phyloP scores from a whole-genome alignment of 1,139 yeast species.

The Keqinozyma sinolaborantium region DNA sequence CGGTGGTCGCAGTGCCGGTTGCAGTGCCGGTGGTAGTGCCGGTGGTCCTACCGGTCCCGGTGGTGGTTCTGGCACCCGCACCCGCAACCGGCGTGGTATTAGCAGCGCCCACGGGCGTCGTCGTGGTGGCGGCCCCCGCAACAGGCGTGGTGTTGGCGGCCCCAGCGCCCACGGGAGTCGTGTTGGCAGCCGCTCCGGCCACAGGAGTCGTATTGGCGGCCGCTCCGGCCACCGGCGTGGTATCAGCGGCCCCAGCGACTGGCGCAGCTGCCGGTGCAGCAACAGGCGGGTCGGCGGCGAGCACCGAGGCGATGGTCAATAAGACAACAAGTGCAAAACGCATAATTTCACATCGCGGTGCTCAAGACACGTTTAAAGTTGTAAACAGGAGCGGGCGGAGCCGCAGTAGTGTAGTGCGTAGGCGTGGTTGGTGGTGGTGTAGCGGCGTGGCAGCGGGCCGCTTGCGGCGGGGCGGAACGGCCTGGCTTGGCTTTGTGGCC shows the following conservation, averaged over 20 bases:
- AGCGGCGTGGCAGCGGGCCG: too few relatives aligned
- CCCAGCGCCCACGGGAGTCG: constrained; percentile 6
- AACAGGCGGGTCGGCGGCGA: constrained; percentile 9
- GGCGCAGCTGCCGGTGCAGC: constrained; percentile 9
- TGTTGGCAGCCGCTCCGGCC: constrained; percentile 5
- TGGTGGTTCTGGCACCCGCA: constrained; percentile 3
- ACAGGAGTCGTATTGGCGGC: constrained; percentile 7
- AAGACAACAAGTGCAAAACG: constrained; percentile 12
- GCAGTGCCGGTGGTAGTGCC: constrained; percentile 7
- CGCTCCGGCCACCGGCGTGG: constrained; percentile 9
- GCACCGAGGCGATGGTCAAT: constrained; percentile 5
- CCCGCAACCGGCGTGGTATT: constrained; percentile 5
- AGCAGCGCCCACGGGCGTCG: constrained; percentile 6
- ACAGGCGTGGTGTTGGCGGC: constrained; percentile 6
- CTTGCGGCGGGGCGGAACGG: too few relatives aligned
- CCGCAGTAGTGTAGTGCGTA: too few relatives aligned
- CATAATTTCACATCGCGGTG: background rate
- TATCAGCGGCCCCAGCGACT: constrained; percentile 9
- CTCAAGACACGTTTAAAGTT: background rate
- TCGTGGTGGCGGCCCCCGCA: constrained; percentile 5
- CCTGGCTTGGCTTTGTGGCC: too few relatives aligned
- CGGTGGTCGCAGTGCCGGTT: constrained; percentile 7
- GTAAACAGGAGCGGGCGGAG: too few relatives aligned
- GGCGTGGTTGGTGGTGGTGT: too few relatives aligned
- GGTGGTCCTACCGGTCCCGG: constrained; percentile 3